A percentile compares a stretch with the other conserved stretches of the same genome.
Evolutionary conservation across 2,329 filamentous ascomycete species (phyloP).

Genomic region (Fusarium falciforme): DNA sequence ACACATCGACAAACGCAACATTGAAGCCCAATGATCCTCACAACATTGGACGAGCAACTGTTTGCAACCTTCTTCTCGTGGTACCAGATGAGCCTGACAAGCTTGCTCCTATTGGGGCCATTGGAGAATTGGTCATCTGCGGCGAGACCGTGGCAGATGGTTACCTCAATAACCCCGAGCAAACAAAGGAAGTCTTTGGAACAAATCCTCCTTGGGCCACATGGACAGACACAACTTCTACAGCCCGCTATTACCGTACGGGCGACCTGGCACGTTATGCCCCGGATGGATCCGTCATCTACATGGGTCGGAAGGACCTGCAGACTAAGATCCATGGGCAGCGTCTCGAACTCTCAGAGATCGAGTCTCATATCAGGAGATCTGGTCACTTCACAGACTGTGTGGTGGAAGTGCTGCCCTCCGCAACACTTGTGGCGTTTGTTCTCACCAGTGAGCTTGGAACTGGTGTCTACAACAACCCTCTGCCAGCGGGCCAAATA

Average conservation of each 20-base stretch:
- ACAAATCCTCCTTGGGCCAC: background rate
- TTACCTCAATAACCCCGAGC: background rate
- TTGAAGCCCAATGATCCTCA: background rate
- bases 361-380: background rate
- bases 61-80: background rate
- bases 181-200: background rate
- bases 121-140: background rate
- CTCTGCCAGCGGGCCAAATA: background rate
- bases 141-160: background rate
- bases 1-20: background rate
- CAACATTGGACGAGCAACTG: background rate
- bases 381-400: background rate
- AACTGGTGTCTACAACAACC: background rate
- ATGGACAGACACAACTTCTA: background rate
- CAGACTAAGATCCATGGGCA: background rate
- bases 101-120: background rate
- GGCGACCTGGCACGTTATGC: background rate
- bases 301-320: background rate
- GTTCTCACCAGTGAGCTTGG: background rate
- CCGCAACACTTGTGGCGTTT: background rate
- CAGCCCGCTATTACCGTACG: background rate
- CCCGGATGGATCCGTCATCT: background rate
- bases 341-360: background rate
- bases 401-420: background rate
- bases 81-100: background rate